Percentiles rank a stretch among this genome's conserved stretches.
phyloP scores from a whole-genome alignment of 2,329 filamentous ascomycete species.

The Bertia moriformis region DNA sequence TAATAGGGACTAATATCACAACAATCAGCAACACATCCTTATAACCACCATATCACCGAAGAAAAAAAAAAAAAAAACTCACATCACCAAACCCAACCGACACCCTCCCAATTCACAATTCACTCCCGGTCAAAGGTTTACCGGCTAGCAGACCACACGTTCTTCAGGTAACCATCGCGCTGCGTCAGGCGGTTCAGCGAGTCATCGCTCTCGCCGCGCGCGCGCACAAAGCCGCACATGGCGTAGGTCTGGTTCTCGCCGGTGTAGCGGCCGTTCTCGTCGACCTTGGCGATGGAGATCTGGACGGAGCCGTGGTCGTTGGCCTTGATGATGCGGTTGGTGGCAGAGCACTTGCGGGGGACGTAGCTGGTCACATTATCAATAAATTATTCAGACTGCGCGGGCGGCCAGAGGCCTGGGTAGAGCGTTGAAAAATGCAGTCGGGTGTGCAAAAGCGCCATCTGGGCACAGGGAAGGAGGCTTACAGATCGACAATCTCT shows the following conservation, averaged over 20 bases:
- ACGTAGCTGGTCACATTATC: constrained; percentile 56
- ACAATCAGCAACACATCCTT: too few relatives aligned
- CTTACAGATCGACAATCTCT: constrained; percentile 98
- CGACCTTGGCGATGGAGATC: constrained; percentile 92
- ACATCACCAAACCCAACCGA: constrained; percentile 1
- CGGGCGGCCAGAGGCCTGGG: too few relatives aligned
- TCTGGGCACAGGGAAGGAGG: constrained; percentile 4
- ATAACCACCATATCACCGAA: too few relatives aligned
- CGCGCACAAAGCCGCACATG: constrained; percentile 91
- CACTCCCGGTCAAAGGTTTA: constrained; percentile 3
- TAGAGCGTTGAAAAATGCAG: too few relatives aligned
- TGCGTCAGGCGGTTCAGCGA: constrained; percentile 88
- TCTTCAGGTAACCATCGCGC: constrained; percentile 93
- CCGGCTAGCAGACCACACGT: constrained; percentile 64
- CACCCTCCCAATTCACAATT: constrained; percentile 5
- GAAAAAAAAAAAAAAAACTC: not conserved
- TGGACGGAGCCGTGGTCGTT: constrained; percentile 99
- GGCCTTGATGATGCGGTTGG: constrained; percentile 99
- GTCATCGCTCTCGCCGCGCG: constrained; percentile 97
- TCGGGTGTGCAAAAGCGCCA: too few relatives aligned
- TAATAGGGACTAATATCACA: too few relatives aligned
- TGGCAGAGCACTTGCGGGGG: constrained; percentile 96
- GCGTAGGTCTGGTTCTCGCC: constrained; percentile 97
- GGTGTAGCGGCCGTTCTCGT: constrained; percentile 88
- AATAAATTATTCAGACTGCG: too few relatives aligned